Evolutionary conservation across 164 flowering plant genomes (phyloP).

Genomic region (Protea cynaroides): DNA sequence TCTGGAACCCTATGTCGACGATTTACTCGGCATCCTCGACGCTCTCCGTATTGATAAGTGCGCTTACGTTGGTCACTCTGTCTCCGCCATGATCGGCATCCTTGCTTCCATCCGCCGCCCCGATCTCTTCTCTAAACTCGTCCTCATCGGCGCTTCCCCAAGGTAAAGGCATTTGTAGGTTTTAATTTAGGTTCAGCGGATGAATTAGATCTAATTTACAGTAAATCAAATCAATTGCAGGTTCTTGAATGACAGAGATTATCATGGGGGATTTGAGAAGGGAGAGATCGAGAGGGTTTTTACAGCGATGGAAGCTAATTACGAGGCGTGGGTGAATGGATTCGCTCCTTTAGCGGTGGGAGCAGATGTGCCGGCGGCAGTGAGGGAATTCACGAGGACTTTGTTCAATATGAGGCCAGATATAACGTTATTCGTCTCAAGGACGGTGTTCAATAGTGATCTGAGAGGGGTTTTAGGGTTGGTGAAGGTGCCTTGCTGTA

Average conservation of each 20-base stretch:
- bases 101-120: slow-evolving; percentile 87
- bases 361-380: slow-evolving; percentile 91
- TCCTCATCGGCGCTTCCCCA: slow-evolving; percentile 91
- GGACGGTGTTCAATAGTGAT: slow-evolving; percentile 66
- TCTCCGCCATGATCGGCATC: slow-evolving; percentile 92
- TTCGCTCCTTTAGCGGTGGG: slow-evolving; percentile 93
- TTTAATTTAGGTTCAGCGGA: too few relatives aligned
- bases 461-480: slow-evolving; percentile 56
- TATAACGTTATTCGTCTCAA: slow-evolving; percentile 65
- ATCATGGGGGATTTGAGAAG: slow-evolving; percentile 82
- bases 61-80: slow-evolving; percentile 84
- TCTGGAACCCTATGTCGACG: slow-evolving; percentile 86
- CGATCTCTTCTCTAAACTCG: slow-evolving; percentile 74
- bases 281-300: slow-evolving; percentile 82
- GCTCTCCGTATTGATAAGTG: slow-evolving; percentile 54
- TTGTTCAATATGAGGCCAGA: slow-evolving; percentile 97
- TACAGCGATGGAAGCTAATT: slow-evolving; percentile 77
- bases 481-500: slow-evolving; percentile 74
- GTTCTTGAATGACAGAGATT: slow-evolving; percentile 75
- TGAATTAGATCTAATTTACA: too few relatives aligned
- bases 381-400: slow-evolving; percentile 88
- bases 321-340: slow-evolving; percentile 86
- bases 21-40: slow-evolving; percentile 72
- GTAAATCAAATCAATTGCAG: slow-evolving; percentile 19
- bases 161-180: slow-evolving; percentile 50